phyloP scores from a whole-genome alignment of 345 rosid genomes.

The Bruguiera sexangula region DNA sequence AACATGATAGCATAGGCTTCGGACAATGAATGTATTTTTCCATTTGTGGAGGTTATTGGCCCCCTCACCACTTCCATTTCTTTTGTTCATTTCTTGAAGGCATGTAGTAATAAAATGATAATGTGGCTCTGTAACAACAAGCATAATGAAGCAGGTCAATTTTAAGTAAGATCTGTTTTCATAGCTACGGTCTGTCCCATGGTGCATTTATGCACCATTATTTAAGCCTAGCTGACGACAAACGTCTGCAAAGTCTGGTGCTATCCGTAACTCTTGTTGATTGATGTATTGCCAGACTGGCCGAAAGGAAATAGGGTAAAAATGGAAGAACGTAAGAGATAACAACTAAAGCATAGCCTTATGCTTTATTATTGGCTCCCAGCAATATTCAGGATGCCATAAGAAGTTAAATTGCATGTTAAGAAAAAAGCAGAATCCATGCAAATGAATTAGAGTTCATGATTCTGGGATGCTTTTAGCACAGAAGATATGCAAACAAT shows the following conservation, averaged over 20 bases:
- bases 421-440: too few species aligned
- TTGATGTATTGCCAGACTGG: not conserved
- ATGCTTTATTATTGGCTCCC: not conserved
- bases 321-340: not conserved
- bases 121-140: conserved; percentile 16
- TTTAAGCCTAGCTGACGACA: not conserved
- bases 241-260: not conserved
- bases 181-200: conserved; percentile 2
- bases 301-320: not conserved
- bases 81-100: not conserved
- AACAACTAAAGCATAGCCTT: not conserved
- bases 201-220: conserved; percentile 5
- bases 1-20: conserved; percentile 18
- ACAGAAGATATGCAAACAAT: too few species aligned
- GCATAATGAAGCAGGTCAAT: not conserved
- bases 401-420: too few species aligned
- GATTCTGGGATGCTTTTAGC: too few species aligned
- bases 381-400: not conserved
- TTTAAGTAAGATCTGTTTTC: too few species aligned
- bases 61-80: too few species aligned
- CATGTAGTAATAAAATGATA: not conserved
- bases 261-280: not conserved
- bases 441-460: too few species aligned
- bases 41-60: conserved; percentile 8
- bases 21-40: conserved; percentile 17